Conservation (phyloP, 2,329 filamentous ascomycete species). For the Claviceps africana region DNA sequence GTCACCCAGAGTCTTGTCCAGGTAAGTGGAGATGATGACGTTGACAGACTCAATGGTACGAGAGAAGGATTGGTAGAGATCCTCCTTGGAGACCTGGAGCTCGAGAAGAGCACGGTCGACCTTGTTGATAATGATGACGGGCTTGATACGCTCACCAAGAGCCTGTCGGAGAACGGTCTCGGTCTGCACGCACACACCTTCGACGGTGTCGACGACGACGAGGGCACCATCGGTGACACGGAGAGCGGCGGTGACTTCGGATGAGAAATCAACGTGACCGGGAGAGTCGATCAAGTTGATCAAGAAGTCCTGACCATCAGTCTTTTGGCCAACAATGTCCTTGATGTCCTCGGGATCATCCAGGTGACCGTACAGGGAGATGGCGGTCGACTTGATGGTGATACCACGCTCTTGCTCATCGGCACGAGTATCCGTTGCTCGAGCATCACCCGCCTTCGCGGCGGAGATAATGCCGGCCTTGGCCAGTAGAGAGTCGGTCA, state of each 20-base stretch:
- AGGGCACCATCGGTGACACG: slow-evolving; percentile 99
- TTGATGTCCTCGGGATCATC: slow-evolving; percentile 74
- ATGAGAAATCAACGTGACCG: slow-evolving; percentile 99
- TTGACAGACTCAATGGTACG: slow-evolving; percentile 99
- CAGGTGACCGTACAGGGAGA: slow-evolving; percentile 88
- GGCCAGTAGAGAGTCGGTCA: slow-evolving; percentile 98
- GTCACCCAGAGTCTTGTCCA: slow-evolving; percentile 92
- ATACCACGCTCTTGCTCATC: slow-evolving; percentile 99
- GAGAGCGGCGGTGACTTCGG: slow-evolving; percentile 96
- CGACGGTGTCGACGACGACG: slow-evolving; percentile 98
- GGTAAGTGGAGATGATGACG: slow-evolving; percentile 98
- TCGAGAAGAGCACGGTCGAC: slow-evolving; percentile 98
- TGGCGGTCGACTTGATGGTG: slow-evolving; percentile 99
- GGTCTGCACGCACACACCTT: slow-evolving; percentile 99
- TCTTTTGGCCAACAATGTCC: slow-evolving; percentile 81
- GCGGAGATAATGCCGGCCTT: slow-evolving; percentile 99
- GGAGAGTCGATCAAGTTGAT: slow-evolving; percentile 99
- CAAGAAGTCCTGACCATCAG: slow-evolving; percentile 90
- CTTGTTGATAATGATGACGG: slow-evolving; percentile 99
- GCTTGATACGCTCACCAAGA: slow-evolving; percentile 99
- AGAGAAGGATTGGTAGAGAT: slow-evolving; percentile 98
- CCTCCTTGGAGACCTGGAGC: slow-evolving; percentile 96
- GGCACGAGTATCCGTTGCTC: slow-evolving; percentile 91
- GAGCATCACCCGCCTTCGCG: slow-evolving; percentile 88
- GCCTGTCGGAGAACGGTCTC: slow-evolving; percentile 99